These are phyloP conservation scores for Crithidia mellificae DNA, from an alignment of 208 protist genomes.

Conservation along the genomic window DNA sequence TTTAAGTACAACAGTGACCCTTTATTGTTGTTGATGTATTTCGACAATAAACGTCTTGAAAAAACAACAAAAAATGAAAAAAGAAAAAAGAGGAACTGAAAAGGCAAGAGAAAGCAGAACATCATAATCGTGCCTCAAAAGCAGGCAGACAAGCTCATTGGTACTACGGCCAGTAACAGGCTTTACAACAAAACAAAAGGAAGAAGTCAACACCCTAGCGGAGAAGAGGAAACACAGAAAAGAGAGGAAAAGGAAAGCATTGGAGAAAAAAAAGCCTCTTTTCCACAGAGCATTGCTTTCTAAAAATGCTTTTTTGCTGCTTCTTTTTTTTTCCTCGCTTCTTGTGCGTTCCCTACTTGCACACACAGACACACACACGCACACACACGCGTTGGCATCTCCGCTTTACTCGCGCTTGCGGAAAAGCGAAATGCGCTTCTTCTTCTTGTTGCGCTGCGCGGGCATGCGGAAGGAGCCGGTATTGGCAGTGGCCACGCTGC, in stretches of 20 bases:
- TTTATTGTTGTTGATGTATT: constrained; percentile 9
- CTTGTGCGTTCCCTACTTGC: too few relatives aligned
- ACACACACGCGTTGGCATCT: constrained; percentile 1
- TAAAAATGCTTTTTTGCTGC: too few relatives aligned
- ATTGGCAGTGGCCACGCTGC: constrained; percentile 55
- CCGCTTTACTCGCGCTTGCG: constrained; percentile 19
- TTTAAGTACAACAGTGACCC: neutral
- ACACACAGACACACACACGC: too few relatives aligned
- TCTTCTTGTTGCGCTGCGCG: constrained; percentile 43
- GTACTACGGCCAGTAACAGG: neutral
- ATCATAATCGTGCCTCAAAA: too few relatives aligned
- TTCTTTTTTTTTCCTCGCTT: neutral
- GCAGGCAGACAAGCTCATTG: too few relatives aligned
- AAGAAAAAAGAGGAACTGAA: neutral
- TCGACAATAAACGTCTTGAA: constrained; percentile 8
- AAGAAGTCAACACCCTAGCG: too few relatives aligned
- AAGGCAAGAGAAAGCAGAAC: too few relatives aligned
- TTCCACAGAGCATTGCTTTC: too few relatives aligned
- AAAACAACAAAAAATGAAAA: neutral
- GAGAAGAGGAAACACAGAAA: too few relatives aligned
- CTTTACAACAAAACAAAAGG: neutral
- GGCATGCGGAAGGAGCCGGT: constrained; percentile 62
- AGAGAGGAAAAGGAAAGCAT: too few relatives aligned
- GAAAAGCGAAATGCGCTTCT: constrained; percentile 32
- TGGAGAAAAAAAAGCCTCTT: too few relatives aligned